Percentiles rank a stretch among this genome's conserved stretches.
phyloP scores from a whole-genome alignment of 768 basidiomycete species.

The Auricularia auricula-judae region DNA sequence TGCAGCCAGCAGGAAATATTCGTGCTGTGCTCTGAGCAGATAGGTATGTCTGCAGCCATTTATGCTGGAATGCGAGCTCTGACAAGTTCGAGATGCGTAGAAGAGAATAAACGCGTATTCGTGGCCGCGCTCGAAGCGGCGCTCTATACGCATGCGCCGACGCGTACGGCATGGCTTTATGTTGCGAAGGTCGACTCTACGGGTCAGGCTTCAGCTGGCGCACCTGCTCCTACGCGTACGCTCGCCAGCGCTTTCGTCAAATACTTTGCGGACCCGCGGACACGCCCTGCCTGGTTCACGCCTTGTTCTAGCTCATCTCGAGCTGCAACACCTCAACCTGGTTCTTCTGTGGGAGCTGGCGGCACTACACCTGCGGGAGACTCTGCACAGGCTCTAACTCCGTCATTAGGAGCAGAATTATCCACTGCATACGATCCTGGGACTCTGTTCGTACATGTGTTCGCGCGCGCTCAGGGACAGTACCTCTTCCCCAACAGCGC shows the following conservation, averaged over 20 bases:
- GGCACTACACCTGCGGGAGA: conserved; percentile 25
- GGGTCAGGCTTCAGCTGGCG: conserved; percentile 42
- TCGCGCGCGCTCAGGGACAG: conserved; percentile 81
- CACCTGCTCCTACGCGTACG: conserved; percentile 56
- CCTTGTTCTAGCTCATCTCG: no score
- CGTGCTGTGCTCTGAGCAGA: conserved; percentile 59
- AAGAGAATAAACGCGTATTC: conserved; percentile 32
- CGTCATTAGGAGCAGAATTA: conserved; percentile 15
- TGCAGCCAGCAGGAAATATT: conserved; percentile 68
- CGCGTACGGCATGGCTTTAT: conserved; percentile 66
- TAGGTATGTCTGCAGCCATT: conserved; percentile 12
- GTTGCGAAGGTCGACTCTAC: conserved; percentile 93
- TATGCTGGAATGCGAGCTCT: not conserved
- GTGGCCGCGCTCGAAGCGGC: conserved; percentile 72
- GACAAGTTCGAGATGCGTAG: conserved; percentile 26
- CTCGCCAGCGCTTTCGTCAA: conserved; percentile 57
- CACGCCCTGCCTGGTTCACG: conserved; percentile 31
- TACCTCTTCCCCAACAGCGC: conserved; percentile 90
- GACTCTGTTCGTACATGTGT: conserved; percentile 50
- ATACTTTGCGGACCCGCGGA: conserved; percentile 52
- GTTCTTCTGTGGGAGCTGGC: no score
- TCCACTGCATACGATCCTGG: conserved; percentile 27
- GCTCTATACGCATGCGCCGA: conserved; percentile 63
- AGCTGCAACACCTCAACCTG: no score
- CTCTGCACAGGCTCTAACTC: no score